Evolutionary conservation across 805 yeast genomes (phyloP), one percentile per base, ranked within the genome.

Genomic region (Torulaspora microellipsoides): DNA sequence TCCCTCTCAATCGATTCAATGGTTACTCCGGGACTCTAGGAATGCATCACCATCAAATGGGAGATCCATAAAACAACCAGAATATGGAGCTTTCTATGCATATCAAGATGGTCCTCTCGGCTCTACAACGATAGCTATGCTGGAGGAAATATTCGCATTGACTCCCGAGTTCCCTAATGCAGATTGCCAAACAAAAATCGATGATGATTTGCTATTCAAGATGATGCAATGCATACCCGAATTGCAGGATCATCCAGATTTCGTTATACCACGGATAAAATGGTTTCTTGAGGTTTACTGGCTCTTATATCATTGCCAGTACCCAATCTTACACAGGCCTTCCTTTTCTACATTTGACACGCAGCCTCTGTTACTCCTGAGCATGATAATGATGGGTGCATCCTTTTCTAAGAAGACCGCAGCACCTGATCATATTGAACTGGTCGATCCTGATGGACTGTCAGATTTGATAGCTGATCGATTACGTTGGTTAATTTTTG

Each of bases 371-470:
- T 15, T 43, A 15, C 38, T 43, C 3, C 34, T 38, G 9, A 32
- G 46, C 23, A 43, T 43, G 43, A 43, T 43, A 23, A 43, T 38
- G 43, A 43, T 43, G 29, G 46, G 46, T 5, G 46, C 46, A 5
- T 31, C 46, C n/a, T 33, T 38, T 23, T 31, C 46, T 7, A 42
- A 42, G 29, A 42, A 36, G 27, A 31, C 42, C 5, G 15, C 38
- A 15, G 27, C 34, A 25, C 33, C 31, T 7, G 38, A 31, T 23
- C 33, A 42, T 17, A 8, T 42, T 23, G 15, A 15, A 3, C 30
- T 44, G 2, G 36, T 29, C 9, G 44, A 44, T 35, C 40, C 47
- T 11, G 40, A 44, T 27, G 47, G 44, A 6, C 31, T 44, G 5
- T 38, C 47, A 9, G 44, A 40, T 23, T 23, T 29, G 31, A 44